phyloP scores from a whole-genome alignment of 2,329 filamentous ascomycete genomes.

The Aspergillus floridensis region DNA sequence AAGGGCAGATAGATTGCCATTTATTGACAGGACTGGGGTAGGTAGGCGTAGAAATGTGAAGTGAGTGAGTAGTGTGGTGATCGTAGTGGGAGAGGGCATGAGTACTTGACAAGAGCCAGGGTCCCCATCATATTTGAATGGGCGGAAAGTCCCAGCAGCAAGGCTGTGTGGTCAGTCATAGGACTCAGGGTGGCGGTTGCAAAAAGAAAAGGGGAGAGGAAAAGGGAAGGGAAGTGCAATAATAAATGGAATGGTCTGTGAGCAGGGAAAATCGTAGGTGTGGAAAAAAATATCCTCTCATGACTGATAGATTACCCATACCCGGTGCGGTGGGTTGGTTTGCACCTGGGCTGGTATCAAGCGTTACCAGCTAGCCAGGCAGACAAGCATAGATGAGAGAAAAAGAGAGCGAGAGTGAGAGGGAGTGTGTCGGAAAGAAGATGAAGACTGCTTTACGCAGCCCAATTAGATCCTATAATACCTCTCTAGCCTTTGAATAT shows the following conservation, averaged over 20 bases:
- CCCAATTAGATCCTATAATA: neutral
- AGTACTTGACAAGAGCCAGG: neutral
- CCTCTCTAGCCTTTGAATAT: neutral
- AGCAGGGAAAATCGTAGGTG: constrained; percentile 1
- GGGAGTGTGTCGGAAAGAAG: no score
- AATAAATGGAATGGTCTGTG: constrained; percentile 1
- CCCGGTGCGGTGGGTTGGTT: neutral
- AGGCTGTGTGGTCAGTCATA: neutral
- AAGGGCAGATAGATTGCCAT: neutral
- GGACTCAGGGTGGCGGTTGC: neutral
- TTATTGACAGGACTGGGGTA: neutral
- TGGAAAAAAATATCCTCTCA: constrained; percentile 1
- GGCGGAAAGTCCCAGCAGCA: neutral
- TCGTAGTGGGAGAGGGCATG: neutral
- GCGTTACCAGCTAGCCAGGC: neutral
- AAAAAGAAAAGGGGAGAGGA: neutral
- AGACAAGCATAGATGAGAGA: neutral
- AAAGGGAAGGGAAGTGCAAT: constrained; percentile 1
- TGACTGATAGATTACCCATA: constrained; percentile 4
- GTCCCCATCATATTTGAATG: neutral
- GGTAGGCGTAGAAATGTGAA: neutral
- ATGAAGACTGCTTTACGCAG: neutral
- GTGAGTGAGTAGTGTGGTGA: neutral
- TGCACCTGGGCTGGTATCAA: constrained; percentile 4
- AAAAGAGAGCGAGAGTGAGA: neutral